These are phyloP conservation scores for Tephrocybe sp. DNA, from an alignment of 768 basidiomycete species.

Conservation along the genomic window DNA sequence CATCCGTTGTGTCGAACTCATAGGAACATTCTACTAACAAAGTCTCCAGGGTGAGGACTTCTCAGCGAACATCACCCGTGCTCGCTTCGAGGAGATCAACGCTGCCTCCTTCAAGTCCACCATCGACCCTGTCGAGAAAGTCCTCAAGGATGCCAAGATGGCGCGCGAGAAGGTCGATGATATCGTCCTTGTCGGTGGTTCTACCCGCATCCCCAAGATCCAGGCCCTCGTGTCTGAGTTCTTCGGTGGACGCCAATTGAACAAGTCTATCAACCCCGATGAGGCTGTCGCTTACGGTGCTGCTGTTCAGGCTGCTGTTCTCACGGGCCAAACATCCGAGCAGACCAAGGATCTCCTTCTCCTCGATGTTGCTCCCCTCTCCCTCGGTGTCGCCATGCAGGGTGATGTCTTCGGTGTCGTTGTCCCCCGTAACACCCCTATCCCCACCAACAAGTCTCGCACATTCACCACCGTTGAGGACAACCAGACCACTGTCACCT, in stretches of 20 bases:
- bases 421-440: constrained; percentile 98
- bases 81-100: constrained; percentile 99
- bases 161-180: constrained; percentile 96
- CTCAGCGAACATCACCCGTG: constrained; percentile 97
- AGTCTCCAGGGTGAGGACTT: constrained; percentile 85
- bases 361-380: constrained; percentile 97
- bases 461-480: constrained; percentile 99
- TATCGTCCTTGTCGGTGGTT: constrained; percentile 99
- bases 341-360: constrained; percentile 98
- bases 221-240: constrained; percentile 97
- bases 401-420: constrained; percentile 99
- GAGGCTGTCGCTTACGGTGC: constrained; percentile 99
- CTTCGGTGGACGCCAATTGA: constrained; percentile 96
- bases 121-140: constrained; percentile 97
- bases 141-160: constrained; percentile 99
- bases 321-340: constrained; percentile 97
- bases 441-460: constrained; percentile 98
- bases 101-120: constrained; percentile 95
- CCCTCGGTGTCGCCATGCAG: constrained; percentile 99
- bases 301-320: constrained; percentile 98
- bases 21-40: neutral
- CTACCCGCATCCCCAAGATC: constrained; percentile 99
- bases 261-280: constrained; percentile 99
- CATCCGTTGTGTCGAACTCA: neutral
- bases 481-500: constrained; percentile 99